Conservation (phyloP, 1,139 yeast genomes). For the Blastobotrys indianensis region DNA sequence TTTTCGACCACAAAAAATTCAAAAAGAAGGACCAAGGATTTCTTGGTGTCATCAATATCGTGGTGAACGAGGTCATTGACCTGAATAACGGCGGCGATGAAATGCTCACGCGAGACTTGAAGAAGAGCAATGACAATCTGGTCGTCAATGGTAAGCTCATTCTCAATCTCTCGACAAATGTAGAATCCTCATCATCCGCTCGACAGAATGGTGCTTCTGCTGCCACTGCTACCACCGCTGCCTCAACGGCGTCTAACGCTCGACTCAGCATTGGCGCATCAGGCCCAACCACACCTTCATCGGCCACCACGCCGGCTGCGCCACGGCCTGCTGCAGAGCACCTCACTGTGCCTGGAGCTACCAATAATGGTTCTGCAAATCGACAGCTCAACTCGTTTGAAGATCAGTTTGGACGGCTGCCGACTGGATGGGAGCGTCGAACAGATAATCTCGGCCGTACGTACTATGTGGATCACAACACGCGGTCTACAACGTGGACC, state of each 20-base stretch:
- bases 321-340: constrained; percentile 11
- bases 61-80: constrained; percentile 86
- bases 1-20: constrained; percentile 94
- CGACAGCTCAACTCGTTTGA: constrained; percentile 62
- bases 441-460: constrained; percentile 97
- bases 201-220: constrained; percentile 10
- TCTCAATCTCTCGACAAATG: constrained; percentile 41
- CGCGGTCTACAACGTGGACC: constrained; percentile 97
- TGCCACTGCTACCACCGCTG: too few relatives aligned
- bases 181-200: constrained; percentile 33
- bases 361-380: constrained; percentile 12
- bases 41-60: constrained; percentile 87
- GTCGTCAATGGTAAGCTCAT: constrained; percentile 90
- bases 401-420: constrained; percentile 92
- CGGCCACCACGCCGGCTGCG: constrained; percentile 12
- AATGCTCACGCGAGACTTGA: constrained; percentile 87
- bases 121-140: constrained; percentile 84
- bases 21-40: constrained; percentile 99
- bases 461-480: constrained; percentile 95
- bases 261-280: constrained; percentile 19
- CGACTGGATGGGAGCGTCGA: constrained; percentile 98
- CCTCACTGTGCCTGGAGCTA: constrained; percentile 10
- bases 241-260: too few relatives aligned
- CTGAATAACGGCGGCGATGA: constrained; percentile 55
- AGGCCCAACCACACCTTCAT: constrained; percentile 17